These are phyloP conservation scores for Kuraishia piskuri DNA, from an alignment of 805 yeast species.

Conservation along the genomic window DNA sequence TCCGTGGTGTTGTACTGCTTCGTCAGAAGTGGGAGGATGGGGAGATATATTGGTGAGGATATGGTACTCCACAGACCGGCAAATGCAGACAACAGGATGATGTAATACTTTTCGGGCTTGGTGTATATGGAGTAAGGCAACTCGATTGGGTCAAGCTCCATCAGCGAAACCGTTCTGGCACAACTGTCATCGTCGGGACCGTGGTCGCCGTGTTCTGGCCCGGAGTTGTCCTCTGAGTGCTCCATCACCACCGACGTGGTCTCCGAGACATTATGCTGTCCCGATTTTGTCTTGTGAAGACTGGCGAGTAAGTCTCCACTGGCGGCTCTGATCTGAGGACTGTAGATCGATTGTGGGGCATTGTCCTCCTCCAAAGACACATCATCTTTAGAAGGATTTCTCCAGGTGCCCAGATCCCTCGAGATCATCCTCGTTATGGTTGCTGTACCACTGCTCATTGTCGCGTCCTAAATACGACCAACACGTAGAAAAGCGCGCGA, in stretches of 20 bases:
- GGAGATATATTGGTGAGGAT: slow-evolving; percentile 74
- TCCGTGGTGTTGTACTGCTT: slow-evolving; percentile 44
- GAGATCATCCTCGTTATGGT: background rate
- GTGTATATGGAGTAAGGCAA: slow-evolving; percentile 32
- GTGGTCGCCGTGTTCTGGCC: background rate
- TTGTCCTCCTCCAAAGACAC: background rate
- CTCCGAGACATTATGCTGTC: background rate
- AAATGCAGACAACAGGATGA: slow-evolving; percentile 29
- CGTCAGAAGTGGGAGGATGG: slow-evolving; percentile 57
- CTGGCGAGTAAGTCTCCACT: background rate
- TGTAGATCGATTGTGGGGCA: background rate
- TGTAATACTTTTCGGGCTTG: slow-evolving; percentile 24
- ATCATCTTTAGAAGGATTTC: background rate
- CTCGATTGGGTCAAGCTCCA: background rate
- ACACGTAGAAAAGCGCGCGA: background rate
- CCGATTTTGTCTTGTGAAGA: background rate
- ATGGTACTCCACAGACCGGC: slow-evolving; percentile 57
- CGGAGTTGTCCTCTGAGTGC: background rate
- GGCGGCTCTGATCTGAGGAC: background rate
- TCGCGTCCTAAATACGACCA: background rate
- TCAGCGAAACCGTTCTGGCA: background rate
- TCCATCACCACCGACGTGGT: background rate
- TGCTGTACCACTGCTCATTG: background rate
- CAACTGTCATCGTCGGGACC: background rate
- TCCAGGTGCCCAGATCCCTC: background rate